Percentiles rank a stretch among this genome's conserved stretches.
These are phyloP conservation scores for Zelonia costaricensis DNA, from an alignment of 208 protist species.

Conservation along the genomic window DNA sequence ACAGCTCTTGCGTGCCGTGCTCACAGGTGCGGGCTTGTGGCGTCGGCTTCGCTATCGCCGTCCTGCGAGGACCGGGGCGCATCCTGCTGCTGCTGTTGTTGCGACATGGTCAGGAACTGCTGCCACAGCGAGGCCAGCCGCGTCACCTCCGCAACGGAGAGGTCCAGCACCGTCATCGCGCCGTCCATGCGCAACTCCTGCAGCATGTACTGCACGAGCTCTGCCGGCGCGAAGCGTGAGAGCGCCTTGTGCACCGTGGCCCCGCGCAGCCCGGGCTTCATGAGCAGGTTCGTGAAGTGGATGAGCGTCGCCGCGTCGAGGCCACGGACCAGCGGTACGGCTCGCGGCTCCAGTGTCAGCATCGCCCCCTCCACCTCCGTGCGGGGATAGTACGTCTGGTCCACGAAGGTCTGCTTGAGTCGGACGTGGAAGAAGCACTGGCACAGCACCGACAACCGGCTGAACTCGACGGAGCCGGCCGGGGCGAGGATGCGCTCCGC, in stretches of 20 bases:
- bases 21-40: no score
- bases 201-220: slow-evolving; percentile 85
- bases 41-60: background rate
- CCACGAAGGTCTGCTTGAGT: slow-evolving; percentile 76
- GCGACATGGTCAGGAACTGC: slow-evolving; percentile 63
- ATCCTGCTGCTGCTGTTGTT: slow-evolving; percentile 32
- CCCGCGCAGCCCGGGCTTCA: slow-evolving; percentile 68
- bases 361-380: slow-evolving; percentile 82
- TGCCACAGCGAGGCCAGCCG: slow-evolving; percentile 71
- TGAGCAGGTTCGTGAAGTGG: slow-evolving; percentile 80
- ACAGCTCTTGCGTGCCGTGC: no score
- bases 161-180: slow-evolving; percentile 73
- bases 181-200: slow-evolving; percentile 86
- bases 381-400: slow-evolving; percentile 86
- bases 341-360: slow-evolving; percentile 80
- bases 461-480: slow-evolving; percentile 77
- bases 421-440: slow-evolving; percentile 86
- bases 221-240: slow-evolving; percentile 48
- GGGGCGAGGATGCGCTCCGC: slow-evolving; percentile 80
- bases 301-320: slow-evolving; percentile 74
- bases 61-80: background rate
- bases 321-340: slow-evolving; percentile 37
- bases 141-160: slow-evolving; percentile 71
- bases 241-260: slow-evolving; percentile 74
- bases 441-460: slow-evolving; percentile 72